These are phyloP conservation scores for Aspergillus proliferans DNA, from an alignment of 2,329 filamentous ascomycete species.

Conservation along the genomic window DNA sequence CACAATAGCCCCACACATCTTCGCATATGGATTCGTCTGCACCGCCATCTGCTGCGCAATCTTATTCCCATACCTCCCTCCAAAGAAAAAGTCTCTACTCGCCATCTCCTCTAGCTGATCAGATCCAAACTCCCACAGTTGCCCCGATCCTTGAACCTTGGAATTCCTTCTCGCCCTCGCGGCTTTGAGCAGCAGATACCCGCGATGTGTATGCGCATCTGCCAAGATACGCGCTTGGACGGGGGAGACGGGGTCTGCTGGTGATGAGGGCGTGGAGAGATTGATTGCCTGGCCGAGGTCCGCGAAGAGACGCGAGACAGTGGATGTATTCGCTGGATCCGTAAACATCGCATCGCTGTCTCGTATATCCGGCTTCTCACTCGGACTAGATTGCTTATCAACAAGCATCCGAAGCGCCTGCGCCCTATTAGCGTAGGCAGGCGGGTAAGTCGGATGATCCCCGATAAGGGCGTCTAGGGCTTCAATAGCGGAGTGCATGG, in stretches of 20 bases:
- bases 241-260: conserved; percentile 38
- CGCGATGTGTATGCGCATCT: conserved; percentile 51
- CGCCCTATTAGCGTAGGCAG: conserved; percentile 52
- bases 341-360: conserved; percentile 19
- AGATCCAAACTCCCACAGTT: conserved; percentile 26
- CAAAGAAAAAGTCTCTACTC: conserved; percentile 49
- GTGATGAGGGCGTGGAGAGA: conserved; percentile 36
- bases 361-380: conserved; percentile 4
- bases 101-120: conserved; percentile 50
- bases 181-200: conserved; percentile 38
- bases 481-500: conserved; percentile 27
- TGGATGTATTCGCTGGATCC: conserved; percentile 9
- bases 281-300: conserved; percentile 42
- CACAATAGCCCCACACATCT: conserved; percentile 57
- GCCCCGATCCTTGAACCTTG: conserved; percentile 17
- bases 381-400: conserved; percentile 7
- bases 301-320: conserved; percentile 23
- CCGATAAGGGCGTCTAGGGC: conserved; percentile 40
- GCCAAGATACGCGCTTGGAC: conserved; percentile 47
- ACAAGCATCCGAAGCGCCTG: conserved; percentile 41
- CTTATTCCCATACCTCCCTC: conserved; percentile 51
- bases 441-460: conserved; percentile 45
- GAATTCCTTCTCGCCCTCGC: conserved; percentile 20
- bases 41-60: conserved; percentile 53
- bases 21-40: conserved; percentile 57